phyloP scores from a whole-genome alignment of 257 asterid genomes.

The Fraxinus cuspidata region DNA sequence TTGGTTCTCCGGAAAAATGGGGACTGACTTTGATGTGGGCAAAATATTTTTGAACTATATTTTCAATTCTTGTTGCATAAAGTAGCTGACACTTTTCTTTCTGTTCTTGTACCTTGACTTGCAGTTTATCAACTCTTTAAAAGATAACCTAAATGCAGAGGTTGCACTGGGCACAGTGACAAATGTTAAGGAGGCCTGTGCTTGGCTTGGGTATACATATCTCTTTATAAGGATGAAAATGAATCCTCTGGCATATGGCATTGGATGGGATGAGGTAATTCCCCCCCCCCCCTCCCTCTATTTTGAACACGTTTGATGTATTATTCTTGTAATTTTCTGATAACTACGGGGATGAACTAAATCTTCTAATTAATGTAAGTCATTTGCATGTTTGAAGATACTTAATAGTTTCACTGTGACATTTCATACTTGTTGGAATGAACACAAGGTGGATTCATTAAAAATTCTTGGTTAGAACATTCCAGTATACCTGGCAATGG shows the following conservation, averaged over 20 bases:
- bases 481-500: background rate
- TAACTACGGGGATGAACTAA: background rate
- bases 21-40: constrained; percentile 1
- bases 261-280: constrained; percentile 99
- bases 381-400: background rate
- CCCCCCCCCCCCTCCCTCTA: too few relatives aligned
- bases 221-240: constrained; percentile 96
- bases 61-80: constrained; percentile 7
- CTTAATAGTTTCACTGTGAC: background rate
- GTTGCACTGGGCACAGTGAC: constrained; percentile 99
- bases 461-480: background rate
- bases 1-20: constrained; percentile 10
- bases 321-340: constrained; percentile 5
- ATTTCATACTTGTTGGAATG: background rate
- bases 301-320: constrained; percentile 15
- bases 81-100: constrained; percentile 21
- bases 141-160: constrained; percentile 96
- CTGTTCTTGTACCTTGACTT: constrained; percentile 4
- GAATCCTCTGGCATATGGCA: constrained; percentile 97
- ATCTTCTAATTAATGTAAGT: background rate
- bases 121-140: constrained; percentile 93
- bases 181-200: constrained; percentile 99
- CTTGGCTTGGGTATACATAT: constrained; percentile 98
- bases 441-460: background rate
- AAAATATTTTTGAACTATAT: constrained; percentile 16